Evolutionary conservation across 306 rosid species (phyloP), one percentile per base, ranked within the genome.

Genomic region (Pachyrhizus erosus): DNA sequence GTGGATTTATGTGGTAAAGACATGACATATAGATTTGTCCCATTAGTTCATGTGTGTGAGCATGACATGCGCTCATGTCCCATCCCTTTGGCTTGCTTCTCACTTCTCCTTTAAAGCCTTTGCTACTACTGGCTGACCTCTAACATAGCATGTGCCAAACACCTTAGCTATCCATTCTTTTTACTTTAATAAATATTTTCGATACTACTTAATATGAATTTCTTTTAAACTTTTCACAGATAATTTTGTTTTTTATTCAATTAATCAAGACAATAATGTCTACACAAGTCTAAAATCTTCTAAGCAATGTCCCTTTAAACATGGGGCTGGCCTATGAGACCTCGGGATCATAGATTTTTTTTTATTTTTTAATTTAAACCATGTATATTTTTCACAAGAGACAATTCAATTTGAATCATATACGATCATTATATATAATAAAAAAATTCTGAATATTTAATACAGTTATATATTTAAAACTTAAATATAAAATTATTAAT

Each of bases 11-110:
- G 2, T 68, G 20, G 9, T 34, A 5, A 21, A 39, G 81, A 84
- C 1, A 26, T 74, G 76, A 85, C 79, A 24, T 39, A 4, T 7
- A 39, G 5, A 23, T 75, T 76, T 85, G 65, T 85, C 85, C 27
- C 72, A 75, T 60, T 80, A 18, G 51, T 57, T 48, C 49, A 37
- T 67, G 14, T 74, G 73, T 70, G 46, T 79, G 78, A 74, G 39
- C 42, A 67, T 67, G 77, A 73, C 77, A 31, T 15, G 39, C 87
- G 42, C 58, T 57, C n/a, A 14, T 67, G 76, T 82, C 71, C 51
- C 84, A 42, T 80, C 20, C 80, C 6, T 62, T 33, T 17, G 68
- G 11, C 9, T 29, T 27, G 26, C 4, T 52, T n/a, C 17, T 69
- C 57, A 48, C 64, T n/a, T 49, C 45, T 23, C 39, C 37, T 13